Conservation (phyloP, 2,329 filamentous ascomycete genomes). For the Botrytis pseudocinerea region DNA sequence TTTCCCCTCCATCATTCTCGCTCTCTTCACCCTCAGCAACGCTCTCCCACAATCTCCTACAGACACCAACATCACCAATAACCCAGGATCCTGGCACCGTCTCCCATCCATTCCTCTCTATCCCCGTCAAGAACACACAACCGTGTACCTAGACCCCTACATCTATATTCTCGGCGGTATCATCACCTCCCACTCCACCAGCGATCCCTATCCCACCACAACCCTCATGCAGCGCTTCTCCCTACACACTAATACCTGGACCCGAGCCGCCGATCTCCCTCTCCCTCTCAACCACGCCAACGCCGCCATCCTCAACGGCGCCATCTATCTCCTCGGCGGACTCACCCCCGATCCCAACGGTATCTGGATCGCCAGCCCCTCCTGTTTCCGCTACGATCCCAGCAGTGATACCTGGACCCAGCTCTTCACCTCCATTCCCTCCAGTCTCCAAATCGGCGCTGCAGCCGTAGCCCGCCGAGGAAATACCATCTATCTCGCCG, state of each 20-base stretch:
- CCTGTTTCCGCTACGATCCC: slow-evolving; percentile 27
- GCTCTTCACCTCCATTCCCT: slow-evolving; percentile 30
- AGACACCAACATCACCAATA: not conserved
- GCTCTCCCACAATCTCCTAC: not conserved
- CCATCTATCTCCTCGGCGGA: slow-evolving; percentile 46
- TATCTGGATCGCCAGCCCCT: slow-evolving; percentile 23
- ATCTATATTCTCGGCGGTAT: slow-evolving; percentile 29
- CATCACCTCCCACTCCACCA: not conserved
- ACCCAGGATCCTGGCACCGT: not conserved
- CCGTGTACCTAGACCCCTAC: slow-evolving; percentile 18
- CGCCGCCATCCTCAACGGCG: slow-evolving; percentile 41
- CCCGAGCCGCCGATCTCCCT: slow-evolving; percentile 36
- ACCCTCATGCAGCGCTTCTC: slow-evolving; percentile 41
- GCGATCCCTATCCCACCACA: slow-evolving; percentile 16
- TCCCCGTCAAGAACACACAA: slow-evolving; percentile 31
- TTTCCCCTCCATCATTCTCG: not conserved
- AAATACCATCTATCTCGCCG: slow-evolving; percentile 43
- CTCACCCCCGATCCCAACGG: slow-evolving; percentile 29
- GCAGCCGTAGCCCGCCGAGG: slow-evolving; percentile 41
- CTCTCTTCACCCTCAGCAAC: not conserved
- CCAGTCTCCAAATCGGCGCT: slow-evolving; percentile 39
- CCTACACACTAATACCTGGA: slow-evolving; percentile 40
- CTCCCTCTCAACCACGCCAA: slow-evolving; percentile 44
- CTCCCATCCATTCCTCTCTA: slow-evolving; percentile 16
- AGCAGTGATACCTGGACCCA: not conserved